These are phyloP conservation scores for Irineochytrium annulatum DNA, from an alignment of 192 early-diverging fungal genomes.

Conservation along the genomic window DNA sequence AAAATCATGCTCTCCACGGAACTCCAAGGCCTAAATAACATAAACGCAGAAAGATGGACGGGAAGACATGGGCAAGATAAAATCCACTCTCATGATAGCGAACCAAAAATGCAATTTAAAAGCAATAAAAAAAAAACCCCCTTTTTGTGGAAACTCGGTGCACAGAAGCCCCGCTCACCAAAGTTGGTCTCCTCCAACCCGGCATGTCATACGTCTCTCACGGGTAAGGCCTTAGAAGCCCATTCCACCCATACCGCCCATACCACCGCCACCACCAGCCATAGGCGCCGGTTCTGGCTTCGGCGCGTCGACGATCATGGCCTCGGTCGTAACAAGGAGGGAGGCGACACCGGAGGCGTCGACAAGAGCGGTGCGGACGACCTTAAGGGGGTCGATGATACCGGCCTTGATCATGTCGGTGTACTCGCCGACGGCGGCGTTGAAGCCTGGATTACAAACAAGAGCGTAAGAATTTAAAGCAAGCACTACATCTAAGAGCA, in stretches of 20 bases:
- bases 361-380: conserved; percentile 95
- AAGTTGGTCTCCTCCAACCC: too few relatives aligned
- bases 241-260: conserved; percentile 66
- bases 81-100: too few relatives aligned
- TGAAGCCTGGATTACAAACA: conserved; percentile 55
- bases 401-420: conserved; percentile 96
- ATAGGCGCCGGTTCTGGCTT: conserved; percentile 54
- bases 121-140: too few relatives aligned
- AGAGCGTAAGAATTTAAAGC: neutral
- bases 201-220: too few relatives aligned
- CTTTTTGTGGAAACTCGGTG: too few relatives aligned
- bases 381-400: conserved; percentile 98
- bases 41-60: too few relatives aligned
- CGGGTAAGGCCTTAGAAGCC: too few relatives aligned
- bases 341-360: conserved; percentile 97
- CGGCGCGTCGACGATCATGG: conserved; percentile 96
- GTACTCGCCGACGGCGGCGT: conserved; percentile 89
- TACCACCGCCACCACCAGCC: conserved; percentile 65
- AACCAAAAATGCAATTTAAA: too few relatives aligned
- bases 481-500: conserved; percentile 1
- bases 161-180: too few relatives aligned
- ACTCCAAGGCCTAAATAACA: too few relatives aligned
- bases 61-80: too few relatives aligned
- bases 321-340: conserved; percentile 95
- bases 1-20: too few relatives aligned